Evolutionary conservation across 2,329 filamentous ascomycete genomes (phyloP).

Genomic region (Aspergillus chevalieri): DNA sequence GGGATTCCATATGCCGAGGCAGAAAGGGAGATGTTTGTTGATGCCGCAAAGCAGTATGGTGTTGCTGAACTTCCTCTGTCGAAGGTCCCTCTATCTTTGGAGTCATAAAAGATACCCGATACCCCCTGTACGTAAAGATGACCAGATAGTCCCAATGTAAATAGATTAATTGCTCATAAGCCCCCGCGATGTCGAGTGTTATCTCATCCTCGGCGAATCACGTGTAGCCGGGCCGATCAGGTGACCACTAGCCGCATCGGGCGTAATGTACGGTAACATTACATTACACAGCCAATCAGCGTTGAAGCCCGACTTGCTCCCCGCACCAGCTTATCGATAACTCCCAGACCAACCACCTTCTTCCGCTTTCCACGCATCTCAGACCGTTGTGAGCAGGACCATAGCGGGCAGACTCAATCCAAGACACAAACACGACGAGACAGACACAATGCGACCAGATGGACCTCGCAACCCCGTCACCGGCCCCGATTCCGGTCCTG

Average conservation of each 20-base stretch:
- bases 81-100: neutral
- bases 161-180: too few relatives aligned
- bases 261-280: too few relatives aligned
- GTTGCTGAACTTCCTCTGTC: neutral
- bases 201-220: too few relatives aligned
- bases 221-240: too few relatives aligned
- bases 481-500: constrained; percentile 67
- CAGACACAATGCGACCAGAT: constrained; percentile 40
- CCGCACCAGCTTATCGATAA: neutral
- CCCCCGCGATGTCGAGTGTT: too few relatives aligned
- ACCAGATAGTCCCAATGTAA: too few relatives aligned
- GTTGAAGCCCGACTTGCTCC: neutral
- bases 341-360: neutral
- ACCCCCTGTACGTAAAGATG: too few relatives aligned
- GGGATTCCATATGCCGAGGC: constrained; percentile 3
- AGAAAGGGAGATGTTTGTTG: constrained; percentile 1
- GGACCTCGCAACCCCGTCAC: constrained; percentile 62
- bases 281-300: neutral
- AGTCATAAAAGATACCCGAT: too few relatives aligned
- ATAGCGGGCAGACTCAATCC: neutral
- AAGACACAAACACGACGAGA: neutral
- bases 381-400: neutral
- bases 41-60: neutral
- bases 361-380: neutral
- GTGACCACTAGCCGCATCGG: too few relatives aligned